phyloP scores from a whole-genome alignment of 2,329 filamentous ascomycete species.

The Stachybotrys echinatus region DNA sequence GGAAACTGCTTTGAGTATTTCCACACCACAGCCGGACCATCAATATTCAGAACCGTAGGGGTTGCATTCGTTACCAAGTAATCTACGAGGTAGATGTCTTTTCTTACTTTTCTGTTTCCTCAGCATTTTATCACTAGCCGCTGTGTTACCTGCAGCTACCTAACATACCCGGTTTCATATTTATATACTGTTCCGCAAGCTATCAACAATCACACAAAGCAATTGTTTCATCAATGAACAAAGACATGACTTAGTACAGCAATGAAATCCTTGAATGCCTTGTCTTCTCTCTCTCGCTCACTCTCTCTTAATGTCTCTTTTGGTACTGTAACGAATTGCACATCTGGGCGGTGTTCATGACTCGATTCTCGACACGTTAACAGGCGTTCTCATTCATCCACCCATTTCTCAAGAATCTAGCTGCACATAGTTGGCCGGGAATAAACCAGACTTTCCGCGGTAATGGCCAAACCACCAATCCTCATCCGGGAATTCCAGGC shows the following conservation, averaged over 20 bases:
- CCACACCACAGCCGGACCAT: no score
- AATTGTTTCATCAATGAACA: background rate
- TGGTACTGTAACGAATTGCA: no score
- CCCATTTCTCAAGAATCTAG: constrained; percentile 39
- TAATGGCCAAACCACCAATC: constrained; percentile 98
- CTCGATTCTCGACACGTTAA: no score
- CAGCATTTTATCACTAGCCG: background rate
- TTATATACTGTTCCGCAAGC: background rate
- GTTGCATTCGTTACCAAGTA: background rate
- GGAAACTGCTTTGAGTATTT: no score
- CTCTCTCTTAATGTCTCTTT: no score
- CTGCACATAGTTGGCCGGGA: constrained; percentile 70
- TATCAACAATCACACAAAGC: background rate
- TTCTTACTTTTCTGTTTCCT: background rate
- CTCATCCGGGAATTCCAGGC: constrained; percentile 92
- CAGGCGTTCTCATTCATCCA: no score
- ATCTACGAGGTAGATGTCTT: no score
- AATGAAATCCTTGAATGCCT: background rate
- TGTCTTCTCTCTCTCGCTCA: background rate
- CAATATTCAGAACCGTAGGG: background rate
- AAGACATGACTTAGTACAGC: background rate
- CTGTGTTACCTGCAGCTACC: background rate
- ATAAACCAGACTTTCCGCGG: constrained; percentile 74
- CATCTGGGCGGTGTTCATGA: no score
- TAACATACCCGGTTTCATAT: background rate